A percentile compares a stretch with the other conserved stretches of the same genome.
phyloP scores from a whole-genome alignment of 768 basidiomycete species.

The Podaxis sp. region DNA sequence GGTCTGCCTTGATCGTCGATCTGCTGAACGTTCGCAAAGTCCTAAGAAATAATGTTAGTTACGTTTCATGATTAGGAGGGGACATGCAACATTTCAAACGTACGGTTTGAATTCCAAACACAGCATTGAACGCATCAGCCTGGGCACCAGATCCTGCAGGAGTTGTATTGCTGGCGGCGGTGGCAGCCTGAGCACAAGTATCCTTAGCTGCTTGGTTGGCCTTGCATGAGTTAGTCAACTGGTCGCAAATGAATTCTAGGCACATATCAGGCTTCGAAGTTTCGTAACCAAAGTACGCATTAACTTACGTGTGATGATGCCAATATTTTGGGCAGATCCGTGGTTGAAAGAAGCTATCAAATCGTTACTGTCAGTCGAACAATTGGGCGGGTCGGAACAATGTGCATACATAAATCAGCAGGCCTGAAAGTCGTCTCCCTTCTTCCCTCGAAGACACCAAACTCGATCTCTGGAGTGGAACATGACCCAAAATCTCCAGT shows the following conservation, averaged over 20 bases:
- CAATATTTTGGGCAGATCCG: slow-evolving; percentile 59
- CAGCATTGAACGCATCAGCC: slow-evolving; percentile 64
- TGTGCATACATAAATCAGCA: slow-evolving; percentile 38
- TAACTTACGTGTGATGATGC: slow-evolving; percentile 51
- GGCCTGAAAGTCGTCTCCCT: slow-evolving; percentile 58
- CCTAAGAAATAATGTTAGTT: slow-evolving; percentile 23
- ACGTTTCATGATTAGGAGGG: not conserved
- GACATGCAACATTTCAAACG: slow-evolving; percentile 11
- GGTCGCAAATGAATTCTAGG: slow-evolving; percentile 52
- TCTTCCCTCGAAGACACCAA: slow-evolving; percentile 51
- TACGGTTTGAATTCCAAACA: slow-evolving; percentile 52
- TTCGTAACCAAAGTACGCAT: not conserved
- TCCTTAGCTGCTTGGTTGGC: slow-evolving; percentile 53
- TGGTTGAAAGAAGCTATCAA: slow-evolving; percentile 47
- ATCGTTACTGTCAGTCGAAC: not conserved
- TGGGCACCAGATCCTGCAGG: slow-evolving; percentile 47
- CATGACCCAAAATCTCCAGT: slow-evolving; percentile 53
- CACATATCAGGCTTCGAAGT: not conserved
- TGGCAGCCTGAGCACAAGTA: slow-evolving; percentile 41
- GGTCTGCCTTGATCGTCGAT: slow-evolving; percentile 46
- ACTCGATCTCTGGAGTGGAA: slow-evolving; percentile 52
- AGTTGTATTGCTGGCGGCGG: slow-evolving; percentile 40
- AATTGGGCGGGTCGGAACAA: not conserved
- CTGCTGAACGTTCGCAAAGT: slow-evolving; percentile 44
- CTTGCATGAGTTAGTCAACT: slow-evolving; percentile 50